Conservation (phyloP, 2,329 filamentous ascomycete species). For the Cladosporium sp. region DNA sequence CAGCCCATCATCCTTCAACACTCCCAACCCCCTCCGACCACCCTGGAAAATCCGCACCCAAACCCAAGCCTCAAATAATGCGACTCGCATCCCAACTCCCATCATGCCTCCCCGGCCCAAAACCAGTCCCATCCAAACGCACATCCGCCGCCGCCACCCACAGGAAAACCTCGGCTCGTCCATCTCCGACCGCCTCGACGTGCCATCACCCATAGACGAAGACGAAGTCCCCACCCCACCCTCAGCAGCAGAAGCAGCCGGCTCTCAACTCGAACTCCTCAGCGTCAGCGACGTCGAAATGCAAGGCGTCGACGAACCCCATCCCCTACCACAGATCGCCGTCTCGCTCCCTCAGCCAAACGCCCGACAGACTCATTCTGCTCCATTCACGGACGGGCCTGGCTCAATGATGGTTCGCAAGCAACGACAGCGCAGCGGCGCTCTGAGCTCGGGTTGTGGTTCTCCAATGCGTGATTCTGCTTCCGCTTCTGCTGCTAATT, state of each 20-base stretch:
- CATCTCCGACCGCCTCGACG: constrained; percentile 24
- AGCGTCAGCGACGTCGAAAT: constrained; percentile 34
- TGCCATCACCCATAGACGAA: constrained; percentile 32
- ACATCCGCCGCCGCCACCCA: constrained; percentile 29
- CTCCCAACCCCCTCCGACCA: constrained; percentile 7
- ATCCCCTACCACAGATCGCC: constrained; percentile 3
- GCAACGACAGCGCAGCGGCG: constrained; percentile 33
- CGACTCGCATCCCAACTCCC: constrained; percentile 13
- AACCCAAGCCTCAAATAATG: constrained; percentile 17
- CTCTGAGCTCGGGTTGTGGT: constrained; percentile 24
- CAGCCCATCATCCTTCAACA: constrained; percentile 6
- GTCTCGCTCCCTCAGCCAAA: not conserved
- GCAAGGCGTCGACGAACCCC: constrained; percentile 7
- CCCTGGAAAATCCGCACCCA: constrained; percentile 12
- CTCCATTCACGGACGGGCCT: constrained; percentile 8
- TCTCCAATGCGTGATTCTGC: constrained; percentile 19
- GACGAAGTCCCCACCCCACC: constrained; percentile 32
- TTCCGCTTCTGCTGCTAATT: constrained; percentile 4
- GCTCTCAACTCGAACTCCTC: constrained; percentile 32
- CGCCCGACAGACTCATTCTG: not conserved
- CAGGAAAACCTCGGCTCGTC: constrained; percentile 24
- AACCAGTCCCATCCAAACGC: constrained; percentile 20
- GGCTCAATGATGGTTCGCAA: constrained; percentile 28
- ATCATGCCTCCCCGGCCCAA: constrained; percentile 15
- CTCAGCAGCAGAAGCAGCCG: constrained; percentile 29